These are phyloP conservation scores for Dittrichia graveolens DNA, from an alignment of 129 eudicot species.

Conservation along the genomic window DNA sequence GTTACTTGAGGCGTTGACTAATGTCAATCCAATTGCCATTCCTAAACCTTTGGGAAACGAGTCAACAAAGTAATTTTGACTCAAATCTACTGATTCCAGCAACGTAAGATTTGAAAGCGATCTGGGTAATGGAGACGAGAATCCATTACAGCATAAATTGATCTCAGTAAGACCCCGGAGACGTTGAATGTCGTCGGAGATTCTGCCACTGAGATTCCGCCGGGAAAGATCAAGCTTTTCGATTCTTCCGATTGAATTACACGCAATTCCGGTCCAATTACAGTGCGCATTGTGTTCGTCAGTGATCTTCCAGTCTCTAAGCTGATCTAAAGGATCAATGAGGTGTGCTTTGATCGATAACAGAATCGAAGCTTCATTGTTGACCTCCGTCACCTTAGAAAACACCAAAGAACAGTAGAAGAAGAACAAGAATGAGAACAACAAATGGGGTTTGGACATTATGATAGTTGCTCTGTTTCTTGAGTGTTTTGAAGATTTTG, in stretches of 20 bases:
- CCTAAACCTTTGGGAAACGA: slow-evolving; percentile 76
- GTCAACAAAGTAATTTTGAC: slow-evolving; percentile 69
- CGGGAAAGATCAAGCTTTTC: slow-evolving; percentile 68
- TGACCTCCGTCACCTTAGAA: slow-evolving; percentile 32
- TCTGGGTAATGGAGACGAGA: slow-evolving; percentile 61
- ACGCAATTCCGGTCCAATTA: slow-evolving; percentile 78
- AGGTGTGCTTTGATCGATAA: slow-evolving; percentile 61
- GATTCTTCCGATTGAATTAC: slow-evolving; percentile 59
- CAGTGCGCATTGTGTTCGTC: slow-evolving; percentile 47
- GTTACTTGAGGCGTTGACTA: slow-evolving; percentile 73
- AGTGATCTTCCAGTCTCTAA: slow-evolving; percentile 56
- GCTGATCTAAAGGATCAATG: slow-evolving; percentile 63
- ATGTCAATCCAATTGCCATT: slow-evolving; percentile 37
- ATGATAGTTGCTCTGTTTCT: slow-evolving; percentile 9
- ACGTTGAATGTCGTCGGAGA: slow-evolving; percentile 54
- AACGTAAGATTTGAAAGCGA: slow-evolving; percentile 58
- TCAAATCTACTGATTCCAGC: slow-evolving; percentile 56
- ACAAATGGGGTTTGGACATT: slow-evolving; percentile 28
- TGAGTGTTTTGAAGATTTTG: slow-evolving; percentile 9
- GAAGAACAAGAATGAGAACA: slow-evolving; percentile 25
- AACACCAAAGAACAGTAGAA: slow-evolving; percentile 34
- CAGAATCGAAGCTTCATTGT: slow-evolving; percentile 53
- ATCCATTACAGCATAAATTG: slow-evolving; percentile 71
- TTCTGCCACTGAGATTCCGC: slow-evolving; percentile 65
- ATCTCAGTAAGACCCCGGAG: slow-evolving; percentile 48